Base-by-base conservation (phyloP, 192 early-diverging fungal species). In the Geosiphon pyriformis region DNA sequence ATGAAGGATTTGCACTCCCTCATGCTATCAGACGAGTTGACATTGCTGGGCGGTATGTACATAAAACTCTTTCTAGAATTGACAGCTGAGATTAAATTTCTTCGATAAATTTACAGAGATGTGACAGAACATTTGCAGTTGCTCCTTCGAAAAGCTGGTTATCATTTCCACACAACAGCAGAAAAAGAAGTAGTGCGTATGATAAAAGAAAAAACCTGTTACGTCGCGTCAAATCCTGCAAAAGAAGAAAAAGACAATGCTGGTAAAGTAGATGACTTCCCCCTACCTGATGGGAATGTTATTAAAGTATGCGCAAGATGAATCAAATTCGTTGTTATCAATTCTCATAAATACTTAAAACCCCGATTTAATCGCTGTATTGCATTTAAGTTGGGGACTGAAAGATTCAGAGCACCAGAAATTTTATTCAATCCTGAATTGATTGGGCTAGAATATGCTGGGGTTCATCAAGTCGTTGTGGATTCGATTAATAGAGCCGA, bases 121-220 rank as follows among this genome's bases (percentile, higher is more conserved):
- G 86, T 99, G 15, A 99, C 96, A 29, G 89, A 94, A 53, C 80
- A 94, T 61, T 78, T 99, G 53, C 92, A 94, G 66, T 69, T 98
- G n/a, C 81, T 97, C 57, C 83, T 99, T 30, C 91, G 93, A 53
- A 95, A 95, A 76, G 79, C 87, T 1, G 94, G 95, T 17, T 87
- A 89, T 74, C 80, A 85, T 61, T 90, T 99, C 70, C 81, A 88
- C 69, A 98, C 93, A 2, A 88, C 91, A 17, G 95, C 96, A 48
- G 96, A 99, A 74, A 89, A 89, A 65, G 96, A 99, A 72, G 86
- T 97, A 58, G 94, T 96, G 7, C 86, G 95, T 50, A 85, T 92
- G 57, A 90, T 98, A 65, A 99, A 99, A 77, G 96, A 99, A 68
- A 96, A 92, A 76, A 85, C 88, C 23, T 99, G 95, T 78, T 98